Conservation (phyloP, 768 basidiomycete genomes). For the Termitomyces sp. region DNA sequence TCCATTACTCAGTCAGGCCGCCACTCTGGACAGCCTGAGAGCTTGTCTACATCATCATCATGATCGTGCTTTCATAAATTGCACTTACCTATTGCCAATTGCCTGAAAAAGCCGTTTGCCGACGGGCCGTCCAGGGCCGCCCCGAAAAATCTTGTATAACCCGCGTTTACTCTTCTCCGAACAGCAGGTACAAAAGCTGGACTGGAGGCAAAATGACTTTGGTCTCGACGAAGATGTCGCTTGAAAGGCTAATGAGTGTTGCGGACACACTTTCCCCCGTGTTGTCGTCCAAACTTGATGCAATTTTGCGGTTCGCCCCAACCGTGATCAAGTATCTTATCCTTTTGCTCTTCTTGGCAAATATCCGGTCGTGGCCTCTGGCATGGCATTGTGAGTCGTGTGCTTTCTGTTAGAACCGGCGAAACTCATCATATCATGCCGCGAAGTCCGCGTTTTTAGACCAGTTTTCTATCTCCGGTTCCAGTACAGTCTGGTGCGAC, state of each 20-base stretch:
- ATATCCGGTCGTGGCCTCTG: constrained; percentile 59
- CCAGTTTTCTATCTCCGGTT: constrained; percentile 38
- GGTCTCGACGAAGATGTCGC: constrained; percentile 4
- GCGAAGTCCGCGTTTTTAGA: constrained; percentile 51
- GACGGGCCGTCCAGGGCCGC: not conserved
- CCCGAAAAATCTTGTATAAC: not conserved
- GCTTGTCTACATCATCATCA: too few species aligned
- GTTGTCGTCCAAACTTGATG: constrained; percentile 6
- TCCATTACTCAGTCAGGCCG: too few species aligned
- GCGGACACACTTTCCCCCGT: not conserved
- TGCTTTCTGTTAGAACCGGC: not conserved
- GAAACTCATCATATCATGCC: not conserved
- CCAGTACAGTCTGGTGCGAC: constrained; percentile 27
- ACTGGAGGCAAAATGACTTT: constrained; percentile 6
- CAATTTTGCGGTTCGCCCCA: constrained; percentile 14
- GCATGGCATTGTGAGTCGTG: constrained; percentile 63
- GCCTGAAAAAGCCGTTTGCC: not conserved
- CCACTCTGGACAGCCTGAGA: too few species aligned
- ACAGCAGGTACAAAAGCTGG: not conserved
- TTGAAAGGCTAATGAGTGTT: constrained; percentile 4
- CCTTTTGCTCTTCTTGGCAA: constrained; percentile 51
- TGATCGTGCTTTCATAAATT: too few species aligned
- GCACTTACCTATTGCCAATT: too few species aligned
- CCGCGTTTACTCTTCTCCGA: constrained; percentile 8
- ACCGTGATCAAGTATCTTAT: constrained; percentile 37